A percentile compares a stretch with the other conserved stretches of the same genome.
These are phyloP conservation scores for Leccinum huronense DNA, from an alignment of 1,284 basidiomycete species.

Conservation along the genomic window DNA sequence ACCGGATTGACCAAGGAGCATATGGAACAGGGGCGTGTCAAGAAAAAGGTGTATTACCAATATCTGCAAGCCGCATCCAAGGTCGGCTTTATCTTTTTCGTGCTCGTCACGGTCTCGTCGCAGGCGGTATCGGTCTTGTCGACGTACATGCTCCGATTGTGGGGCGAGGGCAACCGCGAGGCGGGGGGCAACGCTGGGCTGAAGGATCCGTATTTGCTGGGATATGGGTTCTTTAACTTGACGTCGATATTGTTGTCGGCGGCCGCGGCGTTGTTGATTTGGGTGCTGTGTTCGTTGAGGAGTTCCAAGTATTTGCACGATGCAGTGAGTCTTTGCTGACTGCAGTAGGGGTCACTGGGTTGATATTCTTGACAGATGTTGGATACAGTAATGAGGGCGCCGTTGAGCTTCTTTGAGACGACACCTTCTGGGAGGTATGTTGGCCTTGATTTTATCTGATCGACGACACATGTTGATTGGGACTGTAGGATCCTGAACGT, in stretches of 20 bases:
- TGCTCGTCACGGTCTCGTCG: conserved; percentile 54
- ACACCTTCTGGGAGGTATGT: conserved; percentile 75
- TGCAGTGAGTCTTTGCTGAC: conserved; percentile 42
- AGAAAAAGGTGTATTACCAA: conserved; percentile 69
- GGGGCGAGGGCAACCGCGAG: conserved; percentile 77
- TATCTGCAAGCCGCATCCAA: conserved; percentile 83
- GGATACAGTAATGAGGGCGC: conserved; percentile 75
- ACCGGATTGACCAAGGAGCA: conserved; percentile 70
- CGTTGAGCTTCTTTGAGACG: conserved; percentile 84
- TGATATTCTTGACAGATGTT: conserved; percentile 54
- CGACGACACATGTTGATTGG: neutral
- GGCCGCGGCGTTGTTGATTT: conserved; percentile 62
- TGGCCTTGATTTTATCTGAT: neutral
- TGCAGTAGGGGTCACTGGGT: conserved; percentile 4
- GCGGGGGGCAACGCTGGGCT: conserved; percentile 59
- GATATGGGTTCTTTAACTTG: conserved; percentile 63
- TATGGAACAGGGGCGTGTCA: conserved; percentile 81
- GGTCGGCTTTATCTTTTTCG: conserved; percentile 66
- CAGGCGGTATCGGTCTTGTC: conserved; percentile 58
- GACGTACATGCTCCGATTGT: conserved; percentile 73
- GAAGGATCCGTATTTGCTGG: conserved; percentile 50
- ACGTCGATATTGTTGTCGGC: conserved; percentile 53
- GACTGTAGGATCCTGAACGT: conserved; percentile 71
- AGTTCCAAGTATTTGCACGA: conserved; percentile 80
- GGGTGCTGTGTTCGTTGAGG: conserved; percentile 76